Base-by-base conservation (phyloP, 345 rosid species). In the Eucalyptus globulus region DNA sequence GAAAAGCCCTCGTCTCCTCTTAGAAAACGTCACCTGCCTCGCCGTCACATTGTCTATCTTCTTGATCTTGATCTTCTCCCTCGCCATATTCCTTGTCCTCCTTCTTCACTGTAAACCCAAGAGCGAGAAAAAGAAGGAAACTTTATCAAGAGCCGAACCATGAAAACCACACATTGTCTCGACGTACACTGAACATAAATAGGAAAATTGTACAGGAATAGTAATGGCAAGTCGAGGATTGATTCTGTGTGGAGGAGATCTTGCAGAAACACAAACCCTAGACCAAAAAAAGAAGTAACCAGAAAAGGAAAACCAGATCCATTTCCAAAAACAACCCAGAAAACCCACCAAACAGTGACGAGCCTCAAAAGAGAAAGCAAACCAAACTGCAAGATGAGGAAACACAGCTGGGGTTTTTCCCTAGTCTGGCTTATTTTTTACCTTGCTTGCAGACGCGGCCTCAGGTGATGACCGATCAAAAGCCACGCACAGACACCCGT, bases 21-120 rank as follows among this genome's bases (percentile, higher is more conserved):
- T 90, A 34, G 91, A 90, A 88, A 90, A 90, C 27, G 91, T 90
- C 60, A 90, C 91, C 65, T 90, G 91, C 62, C 91, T 90, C n/a
- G 91, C 91, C 60, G 91, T 88, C 76, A 90, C 60, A 87, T 90
- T 90, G 83, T 90, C 91, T 50, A 90, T 90, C 90, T 90, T 90
- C 90, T 67, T 90, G 72, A 90, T 90, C 90, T 88, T 90, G 87
- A 88, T 90, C 91, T 90, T 90, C 88, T 90, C 91, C 37, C 91
- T 67, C 83, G 88, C 91, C 91, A 90, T 76, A 40, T 90, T 80
- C 53, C 51, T 49, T 49, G 49, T 44, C 65, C 6, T 51, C 85
- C 49, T 60, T n/a, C 47, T 51, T 60, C 90, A 80, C 67, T 24
- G 58, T 31, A 26, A 47, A 27, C 58, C 14, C 51, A 88, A 49